Conservation (phyloP, 805 yeast species). For the Blastobotrys parvus region DNA sequence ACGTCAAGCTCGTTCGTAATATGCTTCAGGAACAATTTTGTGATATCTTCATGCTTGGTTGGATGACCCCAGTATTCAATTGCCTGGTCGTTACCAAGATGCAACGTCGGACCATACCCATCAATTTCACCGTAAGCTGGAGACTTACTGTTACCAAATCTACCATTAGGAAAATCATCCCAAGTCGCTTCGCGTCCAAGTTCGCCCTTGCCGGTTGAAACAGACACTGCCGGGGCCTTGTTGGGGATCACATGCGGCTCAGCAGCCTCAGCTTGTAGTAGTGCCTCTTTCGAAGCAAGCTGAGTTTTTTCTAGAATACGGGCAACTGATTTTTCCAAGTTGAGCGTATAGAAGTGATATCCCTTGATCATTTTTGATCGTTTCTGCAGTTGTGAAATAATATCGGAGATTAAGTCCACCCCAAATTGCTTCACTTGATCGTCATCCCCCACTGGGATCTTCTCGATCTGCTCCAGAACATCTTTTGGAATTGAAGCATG, state of each 20-base stretch:
- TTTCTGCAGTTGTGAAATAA: constrained; percentile 54
- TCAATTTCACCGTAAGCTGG: constrained; percentile 98
- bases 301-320: constrained; percentile 62
- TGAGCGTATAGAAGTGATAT: constrained; percentile 86
- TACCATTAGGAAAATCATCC: constrained; percentile 96
- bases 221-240: constrained; percentile 45
- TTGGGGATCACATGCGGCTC: constrained; percentile 10
- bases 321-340: constrained; percentile 87
- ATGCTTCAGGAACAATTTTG: constrained; percentile 60
- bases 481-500: constrained; percentile 72
- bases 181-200: constrained; percentile 86
- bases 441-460: constrained; percentile 57
- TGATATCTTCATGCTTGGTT: constrained; percentile 46
- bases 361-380: constrained; percentile 55
- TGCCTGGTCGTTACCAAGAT: constrained; percentile 61
- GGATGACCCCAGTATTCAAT: constrained; percentile 78
- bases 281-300: constrained; percentile 34
- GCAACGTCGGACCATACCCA: constrained; percentile 90
- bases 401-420: constrained; percentile 59
- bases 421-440: constrained; percentile 76
- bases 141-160: constrained; percentile 90
- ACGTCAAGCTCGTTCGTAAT: constrained; percentile 66
- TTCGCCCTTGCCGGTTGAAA: constrained; percentile 76
- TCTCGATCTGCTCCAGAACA: constrained; percentile 47
- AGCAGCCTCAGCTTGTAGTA: constrained; percentile 20